These are phyloP conservation scores for Aspergillus brasiliensis DNA, from an alignment of 2,329 filamentous ascomycete genomes.

Conservation along the genomic window DNA sequence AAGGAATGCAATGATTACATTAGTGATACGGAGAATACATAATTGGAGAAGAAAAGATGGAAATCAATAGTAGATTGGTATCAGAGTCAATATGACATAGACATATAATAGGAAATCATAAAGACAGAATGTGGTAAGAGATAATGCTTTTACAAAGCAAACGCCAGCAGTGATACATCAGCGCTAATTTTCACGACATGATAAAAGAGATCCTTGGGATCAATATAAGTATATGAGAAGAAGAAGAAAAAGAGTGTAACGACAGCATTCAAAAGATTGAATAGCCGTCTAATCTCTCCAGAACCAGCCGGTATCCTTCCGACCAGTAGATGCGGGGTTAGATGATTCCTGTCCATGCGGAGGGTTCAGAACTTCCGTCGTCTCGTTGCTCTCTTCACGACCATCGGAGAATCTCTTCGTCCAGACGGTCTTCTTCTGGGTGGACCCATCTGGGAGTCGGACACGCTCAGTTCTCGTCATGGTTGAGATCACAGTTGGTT, in stretches of 20 bases:
- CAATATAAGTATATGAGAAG: neutral
- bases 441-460: constrained; percentile 58
- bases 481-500: constrained; percentile 54
- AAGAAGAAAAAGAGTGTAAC: neutral
- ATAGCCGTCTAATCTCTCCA: constrained; percentile 35
- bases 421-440: constrained; percentile 59
- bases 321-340: constrained; percentile 8
- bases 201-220: neutral
- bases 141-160: neutral
- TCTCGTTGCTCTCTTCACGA: constrained; percentile 60
- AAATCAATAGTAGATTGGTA: neutral
- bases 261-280: constrained; percentile 4
- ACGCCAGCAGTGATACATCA: neutral
- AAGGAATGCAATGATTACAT: too few species aligned
- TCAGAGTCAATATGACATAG: neutral
- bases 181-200: constrained; percentile 1
- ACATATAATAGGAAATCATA: neutral
- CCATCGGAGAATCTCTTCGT: constrained; percentile 64
- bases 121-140: neutral
- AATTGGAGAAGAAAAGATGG: too few species aligned
- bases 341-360: constrained; percentile 19
- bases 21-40: too few species aligned
- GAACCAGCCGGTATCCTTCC: constrained; percentile 37
- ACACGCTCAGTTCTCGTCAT: constrained; percentile 60
- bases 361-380: constrained; percentile 45